Percentiles rank a stretch among this genome's conserved stretches.
Evolutionary conservation across 2,329 filamentous ascomycete species (phyloP).

Genomic region (Incumbomyces delicatus): DNA sequence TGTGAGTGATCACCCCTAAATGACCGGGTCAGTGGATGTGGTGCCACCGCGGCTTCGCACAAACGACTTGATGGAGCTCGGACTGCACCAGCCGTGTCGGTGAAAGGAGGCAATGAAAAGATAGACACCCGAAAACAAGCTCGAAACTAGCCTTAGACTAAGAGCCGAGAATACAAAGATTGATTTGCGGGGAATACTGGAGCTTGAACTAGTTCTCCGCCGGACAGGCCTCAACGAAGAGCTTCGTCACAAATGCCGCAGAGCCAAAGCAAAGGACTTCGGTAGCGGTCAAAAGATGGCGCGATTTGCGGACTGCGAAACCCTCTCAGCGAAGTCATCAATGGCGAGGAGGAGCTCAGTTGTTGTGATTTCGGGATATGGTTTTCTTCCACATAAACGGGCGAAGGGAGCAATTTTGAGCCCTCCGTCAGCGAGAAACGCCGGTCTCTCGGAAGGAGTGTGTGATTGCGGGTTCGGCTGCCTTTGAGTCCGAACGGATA

Average conservation of each 20-base stretch:
- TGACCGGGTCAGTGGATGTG: not conserved
- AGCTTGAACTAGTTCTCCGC: not conserved
- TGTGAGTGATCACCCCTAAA: no score
- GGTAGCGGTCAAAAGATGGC: not conserved
- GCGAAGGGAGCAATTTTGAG: no score
- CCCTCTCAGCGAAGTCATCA: not conserved
- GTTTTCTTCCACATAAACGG: no score
- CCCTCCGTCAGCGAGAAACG: no score
- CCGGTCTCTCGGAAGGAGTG: not conserved
- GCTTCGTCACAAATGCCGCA: no score
- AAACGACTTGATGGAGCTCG: not conserved
- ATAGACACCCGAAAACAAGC: not conserved
- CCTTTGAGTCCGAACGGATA: not conserved
- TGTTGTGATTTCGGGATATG: no score
- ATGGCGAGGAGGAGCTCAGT: not conserved
- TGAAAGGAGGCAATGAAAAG: not conserved
- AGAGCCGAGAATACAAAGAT: not conserved
- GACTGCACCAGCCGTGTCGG: not conserved
- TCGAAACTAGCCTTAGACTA: constrained; percentile 2
- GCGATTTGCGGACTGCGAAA: not conserved
- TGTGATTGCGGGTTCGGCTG: not conserved
- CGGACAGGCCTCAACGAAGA: not conserved
- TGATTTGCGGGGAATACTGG: constrained; percentile 6
- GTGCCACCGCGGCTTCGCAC: not conserved
- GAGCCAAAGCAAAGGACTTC: not conserved